These are phyloP conservation scores for Trichoderma erinaceum DNA, from an alignment of 495 filamentous ascomycete species.

Conservation along the genomic window DNA sequence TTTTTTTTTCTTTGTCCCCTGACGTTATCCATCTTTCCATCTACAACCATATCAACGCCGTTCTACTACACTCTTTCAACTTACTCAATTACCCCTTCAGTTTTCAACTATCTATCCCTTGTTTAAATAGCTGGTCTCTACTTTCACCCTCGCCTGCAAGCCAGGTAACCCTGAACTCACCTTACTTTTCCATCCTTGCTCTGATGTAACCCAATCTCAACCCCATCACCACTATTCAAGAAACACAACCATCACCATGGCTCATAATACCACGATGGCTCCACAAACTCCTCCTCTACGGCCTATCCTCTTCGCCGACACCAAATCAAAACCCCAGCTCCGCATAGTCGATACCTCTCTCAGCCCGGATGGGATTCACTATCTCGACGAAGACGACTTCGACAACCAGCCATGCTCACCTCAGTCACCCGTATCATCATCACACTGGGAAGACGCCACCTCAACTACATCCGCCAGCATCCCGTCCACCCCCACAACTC, in stretches of 20 bases:
- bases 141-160: neutral
- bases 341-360: neutral
- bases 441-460: neutral
- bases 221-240: neutral
- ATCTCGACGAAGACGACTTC: neutral
- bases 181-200: neutral
- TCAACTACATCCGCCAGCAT: neutral
- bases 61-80: neutral
- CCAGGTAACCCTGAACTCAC: neutral
- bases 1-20: neutral
- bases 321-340: neutral
- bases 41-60: neutral
- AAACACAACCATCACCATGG: neutral
- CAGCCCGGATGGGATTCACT: neutral
- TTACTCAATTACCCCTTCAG: neutral
- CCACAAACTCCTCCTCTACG: slow-evolving; percentile 4
- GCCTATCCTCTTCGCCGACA: neutral
- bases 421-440: neutral
- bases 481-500: neutral
- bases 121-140: neutral
- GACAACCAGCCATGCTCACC: slow-evolving; percentile 2
- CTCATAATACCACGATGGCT: neutral
- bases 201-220: neutral
- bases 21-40: neutral
- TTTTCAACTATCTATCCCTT: neutral